Base-by-base conservation (phyloP, 495 filamentous ascomycete genomes). In the Penicillium arizonense region DNA sequence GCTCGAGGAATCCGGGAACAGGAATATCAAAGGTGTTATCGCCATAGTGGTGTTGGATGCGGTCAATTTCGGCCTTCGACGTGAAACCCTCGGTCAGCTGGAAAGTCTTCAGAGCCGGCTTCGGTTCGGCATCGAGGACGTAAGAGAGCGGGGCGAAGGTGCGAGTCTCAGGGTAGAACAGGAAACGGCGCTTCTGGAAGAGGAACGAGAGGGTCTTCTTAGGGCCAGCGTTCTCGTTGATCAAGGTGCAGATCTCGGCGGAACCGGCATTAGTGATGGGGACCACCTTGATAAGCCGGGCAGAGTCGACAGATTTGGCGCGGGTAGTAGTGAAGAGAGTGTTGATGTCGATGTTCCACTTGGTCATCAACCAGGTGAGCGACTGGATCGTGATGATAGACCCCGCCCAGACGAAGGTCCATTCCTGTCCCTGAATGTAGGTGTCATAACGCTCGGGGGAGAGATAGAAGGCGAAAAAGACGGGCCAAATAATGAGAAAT, bases 1-100 rank as follows among this genome's bases (percentile, higher is more conserved):
- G 83, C 73, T 99, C 94, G 33, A 87, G 82, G 57, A 99, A 99
- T 12, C 86, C 89, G 9, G 94, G 94, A 18, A 99, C 93, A 20
- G 94, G 94, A 47, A 99, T 97, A 61, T 99, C 94, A 66, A 97
- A 99, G 16, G 87, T 93, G 70, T 99, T 99, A 50, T 87, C 83
- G 49, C 94, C 94, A 80, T 96, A 99, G 73, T 99, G 90, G 59
- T 96, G 83, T 57, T 89, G 84, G 26, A 97, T 73, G 37, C 83
- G 79, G 40, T 87, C 79, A 37, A 96, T 78, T 67, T 97, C 89
- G 30, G 83, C 75, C 52, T 81, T 78, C 44, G 78, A 82, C 7
- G 78, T 74, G 55, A 97, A 77, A 26, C 94, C 94, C 58, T 77
- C 79, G 42, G 81, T 88, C 41, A 82, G 73, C 67, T 97, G 93